Evolutionary conservation across 2,329 filamentous ascomycete genomes (phyloP).

Genomic region (Fusarium nurragi): DNA sequence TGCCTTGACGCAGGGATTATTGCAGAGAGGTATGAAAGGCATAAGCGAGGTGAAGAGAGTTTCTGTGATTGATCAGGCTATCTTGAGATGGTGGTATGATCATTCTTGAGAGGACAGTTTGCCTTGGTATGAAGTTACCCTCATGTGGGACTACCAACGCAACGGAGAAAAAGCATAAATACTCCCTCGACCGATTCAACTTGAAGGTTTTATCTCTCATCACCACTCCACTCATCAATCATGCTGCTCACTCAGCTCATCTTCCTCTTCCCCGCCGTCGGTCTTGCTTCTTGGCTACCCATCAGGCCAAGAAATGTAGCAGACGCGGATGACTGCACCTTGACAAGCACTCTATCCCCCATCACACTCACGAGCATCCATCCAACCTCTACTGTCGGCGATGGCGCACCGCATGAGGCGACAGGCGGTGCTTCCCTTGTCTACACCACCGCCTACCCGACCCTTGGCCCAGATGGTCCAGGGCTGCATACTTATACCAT

Average conservation of each 20-base stretch:
- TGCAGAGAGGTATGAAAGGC: not conserved
- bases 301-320: not conserved
- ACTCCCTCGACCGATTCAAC: not conserved
- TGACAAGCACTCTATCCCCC: conserved; percentile 4
- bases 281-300: conserved; percentile 17
- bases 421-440: not conserved
- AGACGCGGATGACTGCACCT: conserved; percentile 6
- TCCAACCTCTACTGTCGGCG: conserved; percentile 1
- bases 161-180: conserved; percentile 4
- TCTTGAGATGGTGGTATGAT: not conserved
- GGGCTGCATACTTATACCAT: conserved; percentile 23
- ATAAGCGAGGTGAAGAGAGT: not conserved
- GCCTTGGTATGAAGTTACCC: too few relatives aligned
- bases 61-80: not conserved
- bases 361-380: conserved; percentile 9
- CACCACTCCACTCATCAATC: conserved; percentile 16
- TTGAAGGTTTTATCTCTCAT: not conserved
- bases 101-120: not conserved
- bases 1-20: not conserved
- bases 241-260: conserved; percentile 18
- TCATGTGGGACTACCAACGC: too few relatives aligned
- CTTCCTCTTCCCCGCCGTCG: conserved; percentile 8
- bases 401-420: not conserved
- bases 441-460: conserved; percentile 7
- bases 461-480: conserved; percentile 13